Evolutionary conservation across 257 asterid species (phyloP).

Genomic region (Ballota nigra): DNA sequence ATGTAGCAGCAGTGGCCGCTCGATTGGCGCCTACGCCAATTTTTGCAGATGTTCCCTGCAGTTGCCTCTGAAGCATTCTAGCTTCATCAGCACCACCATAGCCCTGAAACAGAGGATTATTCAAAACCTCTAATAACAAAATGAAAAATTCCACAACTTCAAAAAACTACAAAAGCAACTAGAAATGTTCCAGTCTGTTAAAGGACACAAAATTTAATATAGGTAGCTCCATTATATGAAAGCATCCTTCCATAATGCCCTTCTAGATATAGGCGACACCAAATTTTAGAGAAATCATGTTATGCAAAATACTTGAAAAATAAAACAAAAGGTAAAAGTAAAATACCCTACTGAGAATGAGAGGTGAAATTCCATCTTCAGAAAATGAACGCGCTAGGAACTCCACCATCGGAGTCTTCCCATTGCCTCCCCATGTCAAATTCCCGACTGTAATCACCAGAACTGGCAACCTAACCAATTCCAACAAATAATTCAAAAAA

Average conservation of each 20-base stretch:
- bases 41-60: constrained; percentile 50
- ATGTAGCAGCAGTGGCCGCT: constrained; percentile 53
- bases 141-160: background rate
- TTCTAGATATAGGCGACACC: too few relatives aligned
- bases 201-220: too few relatives aligned
- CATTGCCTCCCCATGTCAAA: constrained; percentile 99
- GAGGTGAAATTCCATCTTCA: constrained; percentile 58
- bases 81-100: constrained; percentile 97
- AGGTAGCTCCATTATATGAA: background rate
- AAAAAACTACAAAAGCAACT: background rate
- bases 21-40: constrained; percentile 86
- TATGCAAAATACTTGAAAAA: background rate
- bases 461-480: constrained; percentile 61
- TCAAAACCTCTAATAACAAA: background rate
- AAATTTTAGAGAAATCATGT: background rate
- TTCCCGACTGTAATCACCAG: constrained; percentile 92
- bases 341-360: constrained; percentile 81
- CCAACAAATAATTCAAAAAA: background rate
- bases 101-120: constrained; percentile 45
- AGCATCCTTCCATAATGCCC: background rate
- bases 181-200: background rate
- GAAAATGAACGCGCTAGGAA: constrained; percentile 65
- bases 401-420: constrained; percentile 98
- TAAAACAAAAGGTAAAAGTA: background rate
- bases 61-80: constrained; percentile 83